Evolutionary conservation across 1,284 basidiomycete species (phyloP).

Genomic region (Tilletia indica): DNA sequence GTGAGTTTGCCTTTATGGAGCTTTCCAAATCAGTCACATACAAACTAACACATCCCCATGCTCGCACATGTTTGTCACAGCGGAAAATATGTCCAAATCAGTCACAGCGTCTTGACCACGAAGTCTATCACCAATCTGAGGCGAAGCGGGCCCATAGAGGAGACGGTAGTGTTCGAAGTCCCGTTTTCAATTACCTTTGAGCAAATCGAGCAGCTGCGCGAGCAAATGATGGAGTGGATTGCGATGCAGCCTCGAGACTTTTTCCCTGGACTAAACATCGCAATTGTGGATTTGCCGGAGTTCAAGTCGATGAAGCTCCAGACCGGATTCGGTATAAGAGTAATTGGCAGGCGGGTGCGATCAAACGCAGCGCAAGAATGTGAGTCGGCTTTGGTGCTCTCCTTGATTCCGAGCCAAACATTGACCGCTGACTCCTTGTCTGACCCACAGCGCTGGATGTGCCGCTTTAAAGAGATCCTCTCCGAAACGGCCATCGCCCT

Average conservation of each 20-base stretch:
- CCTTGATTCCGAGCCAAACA: too few species aligned
- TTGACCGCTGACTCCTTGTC: background rate
- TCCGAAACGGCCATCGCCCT: conserved; percentile 4
- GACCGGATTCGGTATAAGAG: conserved; percentile 84
- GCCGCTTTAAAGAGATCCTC: conserved; percentile 10
- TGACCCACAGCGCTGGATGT: conserved; percentile 1
- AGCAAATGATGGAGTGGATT: conserved; percentile 78
- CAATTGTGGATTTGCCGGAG: conserved; percentile 70
- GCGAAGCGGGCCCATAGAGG: conserved; percentile 70
- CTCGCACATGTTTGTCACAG: conserved; percentile 16
- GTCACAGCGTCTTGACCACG: conserved; percentile 34
- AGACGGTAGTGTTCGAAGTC: conserved; percentile 72
- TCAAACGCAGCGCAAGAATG: conserved; percentile 14
- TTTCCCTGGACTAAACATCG: conserved; percentile 51
- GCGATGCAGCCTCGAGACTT: conserved; percentile 59
- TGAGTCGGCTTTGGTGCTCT: background rate
- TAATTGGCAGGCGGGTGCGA: conserved; percentile 62
- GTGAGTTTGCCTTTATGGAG: background rate
- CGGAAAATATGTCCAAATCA: conserved; percentile 36
- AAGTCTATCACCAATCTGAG: conserved; percentile 60
- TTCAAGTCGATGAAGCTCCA: conserved; percentile 76
- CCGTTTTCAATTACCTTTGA: too few species aligned
- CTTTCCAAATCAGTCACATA: conserved; percentile 2
- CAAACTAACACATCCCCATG: conserved; percentile 2
- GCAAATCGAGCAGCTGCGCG: conserved; percentile 74